Evolutionary conservation across 148 eudicot species (phyloP).

Genomic region (Nepenthes gracilis): DNA sequence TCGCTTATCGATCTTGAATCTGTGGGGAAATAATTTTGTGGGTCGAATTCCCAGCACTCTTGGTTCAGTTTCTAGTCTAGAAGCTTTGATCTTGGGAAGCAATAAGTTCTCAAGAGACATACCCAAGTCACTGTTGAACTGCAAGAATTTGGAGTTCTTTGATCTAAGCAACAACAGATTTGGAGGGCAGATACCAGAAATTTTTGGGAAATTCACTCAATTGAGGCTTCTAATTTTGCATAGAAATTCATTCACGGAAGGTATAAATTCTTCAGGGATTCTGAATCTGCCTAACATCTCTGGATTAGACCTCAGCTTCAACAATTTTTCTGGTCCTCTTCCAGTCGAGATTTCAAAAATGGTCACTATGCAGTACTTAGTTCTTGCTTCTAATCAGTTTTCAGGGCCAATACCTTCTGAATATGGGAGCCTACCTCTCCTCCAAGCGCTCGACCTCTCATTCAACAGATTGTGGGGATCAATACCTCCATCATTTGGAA

Average conservation of each 20-base stretch:
- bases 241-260: conserved; percentile 45
- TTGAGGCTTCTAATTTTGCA: conserved; percentile 53
- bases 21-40: conserved; percentile 50
- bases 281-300: conserved; percentile 36
- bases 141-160: conserved; percentile 42
- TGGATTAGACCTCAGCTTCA: conserved; percentile 69
- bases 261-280: conserved; percentile 64
- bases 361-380: conserved; percentile 44
- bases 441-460: conserved; percentile 85
- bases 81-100: conserved; percentile 49
- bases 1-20: conserved; percentile 28
- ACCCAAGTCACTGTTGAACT: conserved; percentile 47
- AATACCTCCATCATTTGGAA: conserved; percentile 66
- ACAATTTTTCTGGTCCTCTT: conserved; percentile 62
- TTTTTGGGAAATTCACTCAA: conserved; percentile 56
- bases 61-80: conserved; percentile 44
- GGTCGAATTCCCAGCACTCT: conserved; percentile 57
- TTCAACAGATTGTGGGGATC: conserved; percentile 51
- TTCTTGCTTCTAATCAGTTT: conserved; percentile 58
- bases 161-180: conserved; percentile 66
- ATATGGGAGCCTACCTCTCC: conserved; percentile 38
- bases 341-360: conserved; percentile 46
- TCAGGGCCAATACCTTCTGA: conserved; percentile 59
- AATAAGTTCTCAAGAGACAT: conserved; percentile 54
- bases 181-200: conserved; percentile 49